These are phyloP conservation scores for Fonsecaea erecta DNA, from an alignment of 2,329 filamentous ascomycete species.

Conservation along the genomic window DNA sequence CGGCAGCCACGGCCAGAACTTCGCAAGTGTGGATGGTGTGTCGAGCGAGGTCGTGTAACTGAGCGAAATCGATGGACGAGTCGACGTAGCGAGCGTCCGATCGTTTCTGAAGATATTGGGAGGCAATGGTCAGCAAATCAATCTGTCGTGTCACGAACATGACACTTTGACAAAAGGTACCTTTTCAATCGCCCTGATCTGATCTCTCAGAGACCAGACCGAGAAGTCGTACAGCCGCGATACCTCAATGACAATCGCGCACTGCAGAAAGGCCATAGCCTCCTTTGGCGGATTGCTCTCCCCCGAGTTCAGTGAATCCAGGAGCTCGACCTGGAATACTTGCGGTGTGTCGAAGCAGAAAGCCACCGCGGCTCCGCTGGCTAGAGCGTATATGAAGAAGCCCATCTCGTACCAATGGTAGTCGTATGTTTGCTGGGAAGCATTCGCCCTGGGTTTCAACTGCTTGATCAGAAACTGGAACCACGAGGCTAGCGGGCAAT, in stretches of 20 bases:
- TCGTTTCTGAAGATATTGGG: constrained; percentile 7
- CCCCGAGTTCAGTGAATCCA: constrained; percentile 9
- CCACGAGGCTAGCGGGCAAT: constrained; percentile 32
- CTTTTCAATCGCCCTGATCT: constrained; percentile 42
- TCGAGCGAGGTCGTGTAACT: constrained; percentile 42
- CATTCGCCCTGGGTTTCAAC: constrained; percentile 1
- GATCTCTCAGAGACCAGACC: constrained; percentile 42
- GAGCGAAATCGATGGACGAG: constrained; percentile 38
- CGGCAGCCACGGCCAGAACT: constrained; percentile 42
- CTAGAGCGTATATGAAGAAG: constrained; percentile 30
- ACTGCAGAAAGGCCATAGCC: constrained; percentile 33
- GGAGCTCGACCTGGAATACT: constrained; percentile 13
- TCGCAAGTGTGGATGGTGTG: constrained; percentile 44
- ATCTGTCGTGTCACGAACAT: neutral
- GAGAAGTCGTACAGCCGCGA: constrained; percentile 39
- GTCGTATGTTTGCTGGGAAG: neutral
- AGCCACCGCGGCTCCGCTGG: constrained; percentile 10
- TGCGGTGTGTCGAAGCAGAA: constrained; percentile 32
- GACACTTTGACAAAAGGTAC: constrained; percentile 24
- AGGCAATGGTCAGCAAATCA: neutral
- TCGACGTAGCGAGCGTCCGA: constrained; percentile 10
- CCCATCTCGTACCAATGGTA: constrained; percentile 38
- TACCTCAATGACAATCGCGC: constrained; percentile 35
- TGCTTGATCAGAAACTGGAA: constrained; percentile 37
- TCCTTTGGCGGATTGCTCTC: constrained; percentile 6